These are phyloP conservation scores for Pulveroboletus sp. DNA, from an alignment of 768 basidiomycete species.

Conservation along the genomic window DNA sequence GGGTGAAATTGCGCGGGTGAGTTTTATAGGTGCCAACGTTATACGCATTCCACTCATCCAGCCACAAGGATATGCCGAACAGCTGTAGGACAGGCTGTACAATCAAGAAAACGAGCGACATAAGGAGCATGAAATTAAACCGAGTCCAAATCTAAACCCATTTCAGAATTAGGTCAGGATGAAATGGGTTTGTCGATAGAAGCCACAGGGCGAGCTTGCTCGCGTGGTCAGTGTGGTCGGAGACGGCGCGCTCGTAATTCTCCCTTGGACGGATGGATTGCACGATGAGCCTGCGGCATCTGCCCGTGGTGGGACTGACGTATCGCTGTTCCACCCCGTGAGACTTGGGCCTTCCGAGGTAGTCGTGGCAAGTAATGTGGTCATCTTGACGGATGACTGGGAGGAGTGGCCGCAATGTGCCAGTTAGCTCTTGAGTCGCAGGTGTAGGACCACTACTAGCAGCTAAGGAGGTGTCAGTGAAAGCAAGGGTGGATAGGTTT, in stretches of 20 bases:
- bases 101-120: background rate
- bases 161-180: background rate
- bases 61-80: no score
- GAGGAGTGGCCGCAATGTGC: background rate
- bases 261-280: no score
- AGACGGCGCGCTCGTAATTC: no score
- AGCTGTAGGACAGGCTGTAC: background rate
- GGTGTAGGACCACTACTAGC: background rate
- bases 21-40: background rate
- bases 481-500: background rate
- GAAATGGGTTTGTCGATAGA: background rate
- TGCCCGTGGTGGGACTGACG: constrained; percentile 14
- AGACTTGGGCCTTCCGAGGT: background rate
- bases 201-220: constrained; percentile 17
- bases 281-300: constrained; percentile 9
- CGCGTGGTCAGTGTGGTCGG: background rate
- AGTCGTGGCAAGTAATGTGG: constrained; percentile 5
- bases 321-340: constrained; percentile 15
- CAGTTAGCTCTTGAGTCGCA: background rate
- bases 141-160: constrained; percentile 7
- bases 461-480: background rate
- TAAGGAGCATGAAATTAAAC: constrained; percentile 6
- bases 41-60: background rate
- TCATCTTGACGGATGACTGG: background rate
- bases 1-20: background rate